Evolutionary conservation across 495 filamentous ascomycete genomes (phyloP).

Genomic region (Astrothelium subdiscretum): DNA sequence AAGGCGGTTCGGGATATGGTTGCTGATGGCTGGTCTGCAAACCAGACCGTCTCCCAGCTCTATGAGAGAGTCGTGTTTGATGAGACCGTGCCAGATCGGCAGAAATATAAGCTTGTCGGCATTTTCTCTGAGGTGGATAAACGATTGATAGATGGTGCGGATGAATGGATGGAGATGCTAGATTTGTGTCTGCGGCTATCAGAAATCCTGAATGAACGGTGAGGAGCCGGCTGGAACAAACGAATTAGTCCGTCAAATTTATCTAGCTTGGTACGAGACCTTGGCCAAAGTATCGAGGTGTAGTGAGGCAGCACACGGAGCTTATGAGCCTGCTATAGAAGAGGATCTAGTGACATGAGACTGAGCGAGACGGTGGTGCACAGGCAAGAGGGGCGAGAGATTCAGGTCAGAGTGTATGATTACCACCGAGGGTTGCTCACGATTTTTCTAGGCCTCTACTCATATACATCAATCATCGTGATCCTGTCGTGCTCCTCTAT

Average conservation of each 20-base stretch:
- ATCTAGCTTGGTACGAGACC: too few species aligned
- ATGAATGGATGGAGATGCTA: constrained; percentile 84
- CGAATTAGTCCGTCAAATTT: neutral
- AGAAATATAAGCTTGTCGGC: constrained; percentile 84
- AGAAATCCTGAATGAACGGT: constrained; percentile 48
- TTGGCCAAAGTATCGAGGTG: too few species aligned
- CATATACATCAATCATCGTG: neutral
- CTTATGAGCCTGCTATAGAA: too few species aligned
- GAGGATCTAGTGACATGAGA: neutral
- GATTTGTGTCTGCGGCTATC: constrained; percentile 75
- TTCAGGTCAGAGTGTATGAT: too few species aligned
- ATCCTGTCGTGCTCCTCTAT: neutral
- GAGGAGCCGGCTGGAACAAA: too few species aligned
- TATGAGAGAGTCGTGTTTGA: constrained; percentile 76
- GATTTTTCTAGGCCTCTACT: neutral
- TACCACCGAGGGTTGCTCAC: too few species aligned
- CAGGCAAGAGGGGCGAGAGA: too few species aligned
- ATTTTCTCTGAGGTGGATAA: constrained; percentile 91
- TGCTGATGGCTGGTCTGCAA: constrained; percentile 97
- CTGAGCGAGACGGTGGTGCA: neutral
- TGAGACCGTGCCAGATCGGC: constrained; percentile 65
- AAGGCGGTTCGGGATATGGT: constrained; percentile 78
- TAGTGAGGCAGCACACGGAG: too few species aligned
- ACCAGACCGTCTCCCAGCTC: constrained; percentile 75
- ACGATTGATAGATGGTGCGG: constrained; percentile 89